Percentiles rank a stretch among this genome's conserved stretches.
phyloP scores from a whole-genome alignment of 352 stramenopile species.

The Pythium diclinum region DNA sequence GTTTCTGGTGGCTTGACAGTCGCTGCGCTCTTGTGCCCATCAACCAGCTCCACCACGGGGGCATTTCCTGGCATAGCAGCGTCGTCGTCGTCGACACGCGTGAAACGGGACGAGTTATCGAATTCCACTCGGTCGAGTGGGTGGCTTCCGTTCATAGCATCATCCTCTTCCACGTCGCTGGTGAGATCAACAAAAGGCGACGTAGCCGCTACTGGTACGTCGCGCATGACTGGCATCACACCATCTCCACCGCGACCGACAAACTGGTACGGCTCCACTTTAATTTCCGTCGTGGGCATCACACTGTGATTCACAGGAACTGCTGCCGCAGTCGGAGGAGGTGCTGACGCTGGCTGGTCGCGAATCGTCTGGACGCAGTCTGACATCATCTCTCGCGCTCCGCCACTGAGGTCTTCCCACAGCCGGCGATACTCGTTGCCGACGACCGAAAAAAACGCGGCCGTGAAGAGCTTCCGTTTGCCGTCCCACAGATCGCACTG shows the following conservation, averaged over 20 bases:
- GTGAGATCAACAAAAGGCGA: slow-evolving; percentile 21
- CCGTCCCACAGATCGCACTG: slow-evolving; percentile 57
- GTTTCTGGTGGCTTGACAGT: background rate
- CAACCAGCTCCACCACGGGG: slow-evolving; percentile 11
- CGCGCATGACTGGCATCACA: background rate
- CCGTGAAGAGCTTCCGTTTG: slow-evolving; percentile 33
- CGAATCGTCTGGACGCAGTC: slow-evolving; percentile 17
- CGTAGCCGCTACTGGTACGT: slow-evolving; percentile 9
- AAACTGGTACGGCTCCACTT: slow-evolving; percentile 22
- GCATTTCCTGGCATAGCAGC: slow-evolving; percentile 19
- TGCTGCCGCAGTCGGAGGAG: background rate
- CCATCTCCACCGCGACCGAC: slow-evolving; percentile 7
- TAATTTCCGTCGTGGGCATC: background rate
- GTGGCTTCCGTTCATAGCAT: slow-evolving; percentile 12
- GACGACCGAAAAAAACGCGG: slow-evolving; percentile 36
- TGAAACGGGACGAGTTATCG: slow-evolving; percentile 37
- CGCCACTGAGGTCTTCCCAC: slow-evolving; percentile 40
- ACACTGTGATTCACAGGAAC: background rate
- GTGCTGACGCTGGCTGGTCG: slow-evolving; percentile 1
- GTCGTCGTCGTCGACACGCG: slow-evolving; percentile 39
- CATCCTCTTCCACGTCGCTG: slow-evolving; percentile 17
- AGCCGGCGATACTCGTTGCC: slow-evolving; percentile 44
- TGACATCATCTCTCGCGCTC: slow-evolving; percentile 50
- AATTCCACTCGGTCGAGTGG: slow-evolving; percentile 28
- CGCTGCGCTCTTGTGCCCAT: background rate